A percentile compares a stretch with the other conserved stretches of the same genome.
phyloP scores from a whole-genome alignment of 2,329 filamentous ascomycete genomes.

The Apiospora aurea region DNA sequence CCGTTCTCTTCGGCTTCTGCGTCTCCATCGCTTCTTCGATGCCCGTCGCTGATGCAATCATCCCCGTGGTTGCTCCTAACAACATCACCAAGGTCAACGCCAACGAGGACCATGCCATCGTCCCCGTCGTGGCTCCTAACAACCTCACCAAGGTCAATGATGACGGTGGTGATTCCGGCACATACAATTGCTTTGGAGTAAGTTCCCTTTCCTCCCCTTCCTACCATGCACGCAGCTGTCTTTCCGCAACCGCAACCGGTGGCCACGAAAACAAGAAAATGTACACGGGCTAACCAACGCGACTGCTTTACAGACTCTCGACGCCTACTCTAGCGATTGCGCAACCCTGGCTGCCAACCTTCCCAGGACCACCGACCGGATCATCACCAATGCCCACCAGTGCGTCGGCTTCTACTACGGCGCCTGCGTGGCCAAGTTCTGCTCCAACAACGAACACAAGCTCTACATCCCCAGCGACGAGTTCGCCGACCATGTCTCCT shows the following conservation, averaged over 20 bases:
- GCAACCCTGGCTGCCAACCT: not conserved
- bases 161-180: not conserved
- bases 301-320: not conserved
- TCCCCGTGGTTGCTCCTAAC: not conserved
- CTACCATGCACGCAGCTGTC: not conserved
- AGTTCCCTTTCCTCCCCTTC: not conserved
- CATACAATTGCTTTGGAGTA: slow-evolving; percentile 10
- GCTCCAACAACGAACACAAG: not conserved
- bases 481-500: not conserved
- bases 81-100: not conserved
- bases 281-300: not conserved
- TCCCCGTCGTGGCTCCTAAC: not conserved
- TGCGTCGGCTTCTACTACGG: not conserved
- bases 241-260: not conserved
- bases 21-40: not conserved
- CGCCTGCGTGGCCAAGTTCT: slow-evolving; percentile 2
- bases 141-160: not conserved
- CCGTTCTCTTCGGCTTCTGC: not conserved
- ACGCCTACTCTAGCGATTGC: not conserved
- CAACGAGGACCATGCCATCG: not conserved
- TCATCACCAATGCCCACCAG: not conserved
- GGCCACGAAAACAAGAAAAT: not conserved
- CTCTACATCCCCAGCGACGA: too few relatives aligned
- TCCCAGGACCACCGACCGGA: not conserved
- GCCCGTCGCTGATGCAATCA: not conserved